These are phyloP conservation scores for Thymus mandschuricus DNA, from an alignment of 257 asterid species.

Conservation along the genomic window DNA sequence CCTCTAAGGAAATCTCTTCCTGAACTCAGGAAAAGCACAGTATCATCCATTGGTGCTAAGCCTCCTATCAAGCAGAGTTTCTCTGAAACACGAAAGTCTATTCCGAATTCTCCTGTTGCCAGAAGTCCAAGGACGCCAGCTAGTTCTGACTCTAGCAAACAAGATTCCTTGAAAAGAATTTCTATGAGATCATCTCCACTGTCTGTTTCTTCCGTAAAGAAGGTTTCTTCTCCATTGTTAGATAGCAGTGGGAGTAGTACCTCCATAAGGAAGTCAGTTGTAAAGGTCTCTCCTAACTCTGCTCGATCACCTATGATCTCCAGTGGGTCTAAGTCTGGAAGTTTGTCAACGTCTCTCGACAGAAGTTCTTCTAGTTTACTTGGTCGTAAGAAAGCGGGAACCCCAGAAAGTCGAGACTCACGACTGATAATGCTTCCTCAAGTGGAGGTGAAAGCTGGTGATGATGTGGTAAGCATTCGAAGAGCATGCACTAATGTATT, in stretches of 20 bases:
- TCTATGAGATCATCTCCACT: slow-evolving; percentile 56
- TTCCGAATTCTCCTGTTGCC: slow-evolving; percentile 65
- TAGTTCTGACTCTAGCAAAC: slow-evolving; percentile 63
- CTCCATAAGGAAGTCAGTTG: slow-evolving; percentile 53
- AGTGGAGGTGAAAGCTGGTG: slow-evolving; percentile 91
- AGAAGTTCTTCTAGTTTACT: slow-evolving; percentile 51
- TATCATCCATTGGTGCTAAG: slow-evolving; percentile 52
- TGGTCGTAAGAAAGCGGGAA: slow-evolving; percentile 67
- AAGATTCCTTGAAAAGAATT: slow-evolving; percentile 50
- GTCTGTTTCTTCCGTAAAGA: slow-evolving; percentile 58
- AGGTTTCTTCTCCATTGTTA: slow-evolving; percentile 63
- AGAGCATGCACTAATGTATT: slow-evolving; percentile 4
- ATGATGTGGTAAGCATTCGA: slow-evolving; percentile 77
- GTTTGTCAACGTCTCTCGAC: slow-evolving; percentile 52
- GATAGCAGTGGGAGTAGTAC: slow-evolving; percentile 72
- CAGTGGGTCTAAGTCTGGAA: slow-evolving; percentile 67
- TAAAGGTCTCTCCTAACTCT: slow-evolving; percentile 55
- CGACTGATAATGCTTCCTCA: slow-evolving; percentile 94
- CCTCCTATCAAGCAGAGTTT: slow-evolving; percentile 47
- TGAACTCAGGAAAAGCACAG: slow-evolving; percentile 60
- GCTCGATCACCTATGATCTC: slow-evolving; percentile 60
- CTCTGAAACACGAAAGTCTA: slow-evolving; percentile 57
- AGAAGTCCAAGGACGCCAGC: slow-evolving; percentile 68
- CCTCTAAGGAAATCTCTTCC: slow-evolving; percentile 80
- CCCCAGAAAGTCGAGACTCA: slow-evolving; percentile 83